Evolutionary conservation across 768 basidiomycete species (phyloP), one percentile per base, ranked within the genome.

Genomic region (Psilocybe cyanescens): DNA sequence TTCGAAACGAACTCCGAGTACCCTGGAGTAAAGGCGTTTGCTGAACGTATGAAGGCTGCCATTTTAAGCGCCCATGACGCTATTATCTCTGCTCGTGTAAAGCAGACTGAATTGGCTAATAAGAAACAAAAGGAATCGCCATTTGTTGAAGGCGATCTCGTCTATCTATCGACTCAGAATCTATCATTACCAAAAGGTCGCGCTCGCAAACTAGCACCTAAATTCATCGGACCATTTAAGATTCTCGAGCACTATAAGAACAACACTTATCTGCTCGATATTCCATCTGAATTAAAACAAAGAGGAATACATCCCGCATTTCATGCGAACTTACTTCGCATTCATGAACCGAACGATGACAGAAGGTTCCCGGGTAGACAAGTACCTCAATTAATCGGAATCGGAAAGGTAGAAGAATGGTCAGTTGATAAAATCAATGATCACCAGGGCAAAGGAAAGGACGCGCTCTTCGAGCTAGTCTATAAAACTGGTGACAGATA

Each of bases 201-300:
- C 3, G 62, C 62, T 16, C 28, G 59, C 3, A 68, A 68, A 37
- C 35, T 68, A 3, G 17, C 63, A 3, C 65, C 62, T 0, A 65
- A 65, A 29, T 68, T 56, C 46, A 46, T 68, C 3, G 64, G 64
- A 1, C 67, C 67, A 0, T 68, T 55, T 29, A 45, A 46, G 28
- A 63, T 66, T 2, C 3, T 46, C 3, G 29, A 39, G 19, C 55
- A 60, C 50, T 66, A 46, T 24, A 44, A 48, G 14, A 65, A 65
- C 16, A 29, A 45, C 19, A 60, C 55, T 1, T 64, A 49, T 24
- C 16, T 12, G 11, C 4, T 60, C 2, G 59, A 64, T 1, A 14
- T 64, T 17, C 58, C 62, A 24, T 8, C 8, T 4, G 8, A 35
- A n/a, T 55, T 17, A 59, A 67, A 51, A 60, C 60, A 12, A 14